Conservation (phyloP, 345 rosid genomes). For the Salix udensis region DNA sequence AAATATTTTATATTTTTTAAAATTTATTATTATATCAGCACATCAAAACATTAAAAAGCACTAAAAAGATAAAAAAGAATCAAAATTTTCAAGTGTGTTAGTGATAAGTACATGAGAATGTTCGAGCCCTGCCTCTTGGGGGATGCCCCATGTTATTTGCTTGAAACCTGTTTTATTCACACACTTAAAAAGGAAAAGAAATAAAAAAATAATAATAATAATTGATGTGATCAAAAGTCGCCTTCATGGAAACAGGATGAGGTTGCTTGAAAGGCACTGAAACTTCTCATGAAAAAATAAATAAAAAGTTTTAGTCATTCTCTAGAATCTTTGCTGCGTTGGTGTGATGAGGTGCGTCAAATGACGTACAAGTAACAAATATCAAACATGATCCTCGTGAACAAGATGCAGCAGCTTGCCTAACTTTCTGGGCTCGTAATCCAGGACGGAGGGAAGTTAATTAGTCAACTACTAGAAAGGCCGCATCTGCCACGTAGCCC, state of each 20-base stretch:
- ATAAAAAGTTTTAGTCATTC: background rate
- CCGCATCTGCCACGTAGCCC: too few relatives aligned
- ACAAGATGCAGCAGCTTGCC: background rate
- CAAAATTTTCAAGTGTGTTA: too few relatives aligned
- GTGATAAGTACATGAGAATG: background rate
- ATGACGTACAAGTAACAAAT: background rate
- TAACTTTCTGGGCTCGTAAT: background rate
- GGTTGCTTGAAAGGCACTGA: background rate
- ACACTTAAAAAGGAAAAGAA: too few relatives aligned
- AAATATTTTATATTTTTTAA: too few relatives aligned
- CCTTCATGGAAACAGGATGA: too few relatives aligned
- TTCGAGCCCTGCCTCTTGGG: background rate
- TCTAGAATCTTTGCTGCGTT: background rate
- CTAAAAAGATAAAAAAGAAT: too few relatives aligned
- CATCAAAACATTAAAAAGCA: too few relatives aligned
- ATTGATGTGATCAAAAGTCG: too few relatives aligned
- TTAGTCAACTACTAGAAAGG: background rate
- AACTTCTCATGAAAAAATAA: background rate
- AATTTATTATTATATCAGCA: too few relatives aligned
- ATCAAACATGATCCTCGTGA: background rate
- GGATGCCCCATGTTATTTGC: background rate
- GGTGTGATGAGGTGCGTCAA: background rate
- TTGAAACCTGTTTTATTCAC: background rate
- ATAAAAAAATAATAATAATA: too few relatives aligned
- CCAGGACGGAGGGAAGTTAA: background rate